These are phyloP conservation scores for Bolboschoenus planiculmis DNA, from an alignment of 176 grass and related monocot species.

Conservation along the genomic window DNA sequence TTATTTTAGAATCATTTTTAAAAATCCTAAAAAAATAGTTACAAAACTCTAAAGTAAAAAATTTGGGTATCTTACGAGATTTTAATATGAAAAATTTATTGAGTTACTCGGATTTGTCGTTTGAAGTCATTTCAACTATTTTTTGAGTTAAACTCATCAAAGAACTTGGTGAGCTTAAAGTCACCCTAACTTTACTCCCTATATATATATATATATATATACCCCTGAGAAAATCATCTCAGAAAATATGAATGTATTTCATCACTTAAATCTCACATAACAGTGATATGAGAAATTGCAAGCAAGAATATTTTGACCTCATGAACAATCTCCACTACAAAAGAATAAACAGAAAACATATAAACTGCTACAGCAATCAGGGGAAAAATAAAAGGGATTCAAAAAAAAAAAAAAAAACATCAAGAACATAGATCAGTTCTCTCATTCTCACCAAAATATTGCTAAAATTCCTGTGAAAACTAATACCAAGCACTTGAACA, in stretches of 20 bases:
- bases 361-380: slow-evolving; percentile 8
- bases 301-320: background rate
- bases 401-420: background rate
- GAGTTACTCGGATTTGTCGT: no score
- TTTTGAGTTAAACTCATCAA: no score
- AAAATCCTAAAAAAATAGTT: no score
- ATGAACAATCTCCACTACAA: slow-evolving; percentile 4
- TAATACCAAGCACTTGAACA: slow-evolving; percentile 9
- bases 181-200: background rate
- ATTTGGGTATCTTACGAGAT: no score
- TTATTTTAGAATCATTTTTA: no score
- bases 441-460: slow-evolving; percentile 18
- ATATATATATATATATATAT: no score
- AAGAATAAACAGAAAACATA: slow-evolving; percentile 20
- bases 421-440: background rate
- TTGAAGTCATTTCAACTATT: no score
- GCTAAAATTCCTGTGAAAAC: background rate
- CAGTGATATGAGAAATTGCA: background rate
- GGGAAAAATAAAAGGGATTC: background rate
- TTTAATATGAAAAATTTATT: no score
- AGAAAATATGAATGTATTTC: background rate
- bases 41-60: no score
- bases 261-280: background rate
- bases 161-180: no score
- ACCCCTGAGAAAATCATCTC: background rate